Conservation (phyloP, 164 flowering plant genomes). For the Magnolia changhungtana region DNA sequence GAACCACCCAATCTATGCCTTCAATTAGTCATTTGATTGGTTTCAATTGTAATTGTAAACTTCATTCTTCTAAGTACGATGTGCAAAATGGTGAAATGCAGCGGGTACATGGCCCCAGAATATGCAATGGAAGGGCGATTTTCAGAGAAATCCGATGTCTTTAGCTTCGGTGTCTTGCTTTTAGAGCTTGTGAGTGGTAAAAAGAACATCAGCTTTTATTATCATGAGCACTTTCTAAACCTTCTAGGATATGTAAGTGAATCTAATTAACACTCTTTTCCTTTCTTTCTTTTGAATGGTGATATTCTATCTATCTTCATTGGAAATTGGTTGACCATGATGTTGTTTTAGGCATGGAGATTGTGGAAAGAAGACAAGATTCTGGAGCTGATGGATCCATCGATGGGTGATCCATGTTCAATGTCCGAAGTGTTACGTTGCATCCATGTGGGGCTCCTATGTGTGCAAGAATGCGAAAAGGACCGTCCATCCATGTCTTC, state of each 20-base stretch:
- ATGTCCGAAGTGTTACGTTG: slow-evolving; percentile 1
- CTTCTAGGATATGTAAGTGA: background rate
- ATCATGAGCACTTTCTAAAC: background rate
- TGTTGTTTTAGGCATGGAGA: slow-evolving; percentile 6
- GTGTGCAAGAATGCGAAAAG: slow-evolving; percentile 10
- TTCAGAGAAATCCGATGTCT: slow-evolving; percentile 47
- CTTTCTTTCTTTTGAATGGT: background rate
- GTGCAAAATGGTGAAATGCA: slow-evolving; percentile 4
- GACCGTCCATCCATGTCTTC: slow-evolving; percentile 9
- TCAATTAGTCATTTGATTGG: background rate
- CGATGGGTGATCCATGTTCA: background rate
- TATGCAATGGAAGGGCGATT: slow-evolving; percentile 34
- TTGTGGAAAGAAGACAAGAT: slow-evolving; percentile 10
- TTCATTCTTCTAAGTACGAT: background rate
- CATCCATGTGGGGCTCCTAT: slow-evolving; percentile 12
- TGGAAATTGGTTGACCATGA: background rate
- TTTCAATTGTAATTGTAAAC: too few relatives aligned
- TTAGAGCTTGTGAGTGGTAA: slow-evolving; percentile 33
- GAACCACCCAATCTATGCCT: too few relatives aligned
- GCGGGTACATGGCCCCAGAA: slow-evolving; percentile 47
- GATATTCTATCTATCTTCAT: too few relatives aligned
- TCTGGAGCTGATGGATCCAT: slow-evolving; percentile 5
- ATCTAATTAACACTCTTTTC: too few relatives aligned
- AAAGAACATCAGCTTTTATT: slow-evolving; percentile 26
- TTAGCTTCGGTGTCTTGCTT: slow-evolving; percentile 39